Percentiles rank a stretch among this genome's conserved stretches.
Conservation (phyloP, 306 rosid genomes). For the Trifolium subterraneum region DNA sequence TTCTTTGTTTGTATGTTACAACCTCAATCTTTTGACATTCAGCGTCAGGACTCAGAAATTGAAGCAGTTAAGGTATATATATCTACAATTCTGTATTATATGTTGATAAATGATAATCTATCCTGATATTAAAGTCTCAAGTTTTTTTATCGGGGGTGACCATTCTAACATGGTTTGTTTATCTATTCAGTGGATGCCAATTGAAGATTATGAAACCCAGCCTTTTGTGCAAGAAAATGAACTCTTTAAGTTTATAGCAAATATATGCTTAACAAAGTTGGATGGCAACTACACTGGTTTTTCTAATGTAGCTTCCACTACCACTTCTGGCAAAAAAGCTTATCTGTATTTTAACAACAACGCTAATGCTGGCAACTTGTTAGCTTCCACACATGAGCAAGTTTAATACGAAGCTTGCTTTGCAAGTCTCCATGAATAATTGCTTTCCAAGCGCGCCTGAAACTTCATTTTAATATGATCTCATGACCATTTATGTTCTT, state of each 20-base stretch:
- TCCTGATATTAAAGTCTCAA: slow-evolving; percentile 4
- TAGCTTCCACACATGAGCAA: slow-evolving; percentile 30
- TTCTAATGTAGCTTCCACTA: slow-evolving; percentile 37
- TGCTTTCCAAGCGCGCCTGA: neutral
- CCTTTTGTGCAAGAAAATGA: slow-evolving; percentile 55
- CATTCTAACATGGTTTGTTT: slow-evolving; percentile 30
- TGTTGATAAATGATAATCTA: slow-evolving; percentile 17
- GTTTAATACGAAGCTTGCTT: slow-evolving; percentile 11
- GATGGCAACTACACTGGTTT: slow-evolving; percentile 62
- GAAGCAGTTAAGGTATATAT: slow-evolving; percentile 62
- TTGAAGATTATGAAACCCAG: slow-evolving; percentile 72
- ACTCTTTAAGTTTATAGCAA: slow-evolving; percentile 51
- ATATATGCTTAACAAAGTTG: slow-evolving; percentile 69
- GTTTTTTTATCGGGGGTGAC: neutral
- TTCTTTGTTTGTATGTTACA: slow-evolving; percentile 74
- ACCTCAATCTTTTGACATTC: slow-evolving; percentile 67
- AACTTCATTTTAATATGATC: neutral
- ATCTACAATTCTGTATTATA: neutral
- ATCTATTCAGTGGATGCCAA: slow-evolving; percentile 76
- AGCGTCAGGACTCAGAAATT: slow-evolving; percentile 65
- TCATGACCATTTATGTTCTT: neutral
- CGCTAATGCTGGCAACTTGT: slow-evolving; percentile 17
- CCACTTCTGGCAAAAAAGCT: slow-evolving; percentile 65
- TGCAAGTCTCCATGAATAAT: neutral
- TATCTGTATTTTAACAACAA: slow-evolving; percentile 56